These are phyloP conservation scores for Entomortierella parvispora DNA, from an alignment of 192 early-diverging fungal genomes.

Conservation along the genomic window DNA sequence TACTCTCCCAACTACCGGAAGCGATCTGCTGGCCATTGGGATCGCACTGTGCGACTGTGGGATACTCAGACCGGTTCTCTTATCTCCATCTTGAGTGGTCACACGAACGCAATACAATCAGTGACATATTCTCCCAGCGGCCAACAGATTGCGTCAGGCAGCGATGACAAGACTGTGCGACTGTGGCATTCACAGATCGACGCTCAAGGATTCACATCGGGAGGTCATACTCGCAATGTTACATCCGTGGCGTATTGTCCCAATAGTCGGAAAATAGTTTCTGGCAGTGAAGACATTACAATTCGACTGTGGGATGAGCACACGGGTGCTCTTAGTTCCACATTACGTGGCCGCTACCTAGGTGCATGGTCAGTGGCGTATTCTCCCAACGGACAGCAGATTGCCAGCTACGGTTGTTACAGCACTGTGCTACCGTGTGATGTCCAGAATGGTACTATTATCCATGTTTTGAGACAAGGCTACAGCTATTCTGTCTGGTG, in stretches of 20 bases:
- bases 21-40: background rate
- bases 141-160: background rate
- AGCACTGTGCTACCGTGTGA: conserved; percentile 5
- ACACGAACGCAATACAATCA: background rate
- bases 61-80: background rate
- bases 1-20: background rate
- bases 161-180: background rate
- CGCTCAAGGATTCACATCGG: background rate
- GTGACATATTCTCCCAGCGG: background rate
- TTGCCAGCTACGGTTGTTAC: background rate
- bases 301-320: background rate
- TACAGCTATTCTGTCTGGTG: background rate
- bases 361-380: background rate
- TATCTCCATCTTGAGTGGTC: background rate
- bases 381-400: conserved; percentile 2
- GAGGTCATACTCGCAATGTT: background rate
- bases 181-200: background rate
- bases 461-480: background rate
- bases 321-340: background rate
- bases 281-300: no score
- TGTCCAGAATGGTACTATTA: background rate
- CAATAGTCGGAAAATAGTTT: background rate
- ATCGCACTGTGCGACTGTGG: background rate
- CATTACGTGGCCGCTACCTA: no score
- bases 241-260: background rate